A percentile compares a stretch with the other conserved stretches of the same genome.
phyloP scores from a whole-genome alignment of 2,329 filamentous ascomycete species.

The Apiospora aurea region DNA sequence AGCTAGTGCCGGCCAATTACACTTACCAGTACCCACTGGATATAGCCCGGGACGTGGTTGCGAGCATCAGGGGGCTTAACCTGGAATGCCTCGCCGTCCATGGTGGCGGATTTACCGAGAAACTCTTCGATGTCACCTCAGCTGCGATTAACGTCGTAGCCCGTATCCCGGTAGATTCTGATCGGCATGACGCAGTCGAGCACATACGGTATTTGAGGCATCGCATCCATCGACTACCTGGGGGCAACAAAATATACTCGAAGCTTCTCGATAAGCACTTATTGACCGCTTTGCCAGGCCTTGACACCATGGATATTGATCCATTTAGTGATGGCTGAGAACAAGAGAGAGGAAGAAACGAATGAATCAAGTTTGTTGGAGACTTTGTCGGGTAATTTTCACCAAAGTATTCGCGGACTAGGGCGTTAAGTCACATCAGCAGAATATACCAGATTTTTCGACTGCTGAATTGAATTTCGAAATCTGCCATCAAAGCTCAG shows the following conservation, averaged over 20 bases:
- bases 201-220: constrained; percentile 47
- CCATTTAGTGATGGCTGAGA: not conserved
- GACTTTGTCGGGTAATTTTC: not conserved
- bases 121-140: constrained; percentile 53
- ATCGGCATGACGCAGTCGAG: constrained; percentile 42
- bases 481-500: not conserved
- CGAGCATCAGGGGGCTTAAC: constrained; percentile 48
- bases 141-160: constrained; percentile 54
- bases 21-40: constrained; percentile 53
- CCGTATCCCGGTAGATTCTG: constrained; percentile 44
- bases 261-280: constrained; percentile 48
- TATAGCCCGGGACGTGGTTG: constrained; percentile 48
- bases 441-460: not conserved
- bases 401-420: not conserved
- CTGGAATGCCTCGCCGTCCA: constrained; percentile 50
- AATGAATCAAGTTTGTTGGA: not conserved
- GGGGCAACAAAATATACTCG: constrained; percentile 47
- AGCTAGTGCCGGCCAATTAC: constrained; percentile 37
- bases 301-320: constrained; percentile 13
- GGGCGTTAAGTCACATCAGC: not conserved
- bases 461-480: not conserved
- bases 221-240: constrained; percentile 48
- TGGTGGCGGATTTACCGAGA: constrained; percentile 55
- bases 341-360: not conserved
- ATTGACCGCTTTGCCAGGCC: constrained; percentile 26